Conservation (phyloP, 164 flowering plant species). For the Brasenia schreberi region DNA sequence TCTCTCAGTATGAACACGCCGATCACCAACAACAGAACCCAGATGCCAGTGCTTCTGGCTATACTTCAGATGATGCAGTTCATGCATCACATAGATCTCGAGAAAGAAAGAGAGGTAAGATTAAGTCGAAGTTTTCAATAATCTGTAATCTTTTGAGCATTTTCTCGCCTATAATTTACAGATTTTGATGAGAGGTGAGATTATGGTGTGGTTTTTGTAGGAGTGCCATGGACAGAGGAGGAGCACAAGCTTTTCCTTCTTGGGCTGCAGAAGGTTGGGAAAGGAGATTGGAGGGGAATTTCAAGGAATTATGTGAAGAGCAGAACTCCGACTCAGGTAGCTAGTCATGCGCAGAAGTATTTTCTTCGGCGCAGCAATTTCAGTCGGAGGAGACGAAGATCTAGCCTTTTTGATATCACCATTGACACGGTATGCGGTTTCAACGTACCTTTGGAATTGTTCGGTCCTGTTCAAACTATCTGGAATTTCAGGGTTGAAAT, state of each 20-base stretch:
- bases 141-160: background rate
- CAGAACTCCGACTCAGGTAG: slow-evolving; percentile 89
- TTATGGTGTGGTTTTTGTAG: slow-evolving; percentile 14
- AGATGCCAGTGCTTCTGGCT: slow-evolving; percentile 31
- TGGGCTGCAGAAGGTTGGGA: slow-evolving; percentile 77
- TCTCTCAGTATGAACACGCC: slow-evolving; percentile 58
- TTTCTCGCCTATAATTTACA: background rate
- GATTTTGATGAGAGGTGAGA: background rate
- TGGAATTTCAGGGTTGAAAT: background rate
- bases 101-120: slow-evolving; percentile 79
- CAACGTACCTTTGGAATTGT: background rate
- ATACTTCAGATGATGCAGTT: slow-evolving; percentile 77
- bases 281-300: slow-evolving; percentile 96
- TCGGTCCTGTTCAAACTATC: background rate
- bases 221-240: slow-evolving; percentile 95
- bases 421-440: slow-evolving; percentile 32
- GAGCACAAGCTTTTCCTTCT: slow-evolving; percentile 66
- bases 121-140: background rate
- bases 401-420: slow-evolving; percentile 89
- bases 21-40: slow-evolving; percentile 10
- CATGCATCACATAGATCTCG: slow-evolving; percentile 65
- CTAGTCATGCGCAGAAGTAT: slow-evolving; percentile 94
- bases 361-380: slow-evolving; percentile 62
- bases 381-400: slow-evolving; percentile 63
- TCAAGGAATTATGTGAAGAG: slow-evolving; percentile 83